Base-by-base conservation (phyloP, 1,139 yeast species). In the Yamadazyma sp. region DNA sequence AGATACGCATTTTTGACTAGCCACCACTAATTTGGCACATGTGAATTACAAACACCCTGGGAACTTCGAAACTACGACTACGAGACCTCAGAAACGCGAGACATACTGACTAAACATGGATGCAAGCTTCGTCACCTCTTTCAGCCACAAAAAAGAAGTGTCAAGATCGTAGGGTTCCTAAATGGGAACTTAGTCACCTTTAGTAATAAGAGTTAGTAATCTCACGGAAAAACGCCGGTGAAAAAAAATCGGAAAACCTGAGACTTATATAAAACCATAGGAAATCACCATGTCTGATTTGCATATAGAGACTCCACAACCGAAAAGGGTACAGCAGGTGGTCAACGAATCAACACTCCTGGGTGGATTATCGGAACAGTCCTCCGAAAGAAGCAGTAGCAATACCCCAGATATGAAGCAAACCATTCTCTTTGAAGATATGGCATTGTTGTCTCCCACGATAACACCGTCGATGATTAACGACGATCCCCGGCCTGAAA, bases 401-500 rank as follows among this genome's bases (percentile, higher is more conserved):
- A 27, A n/a, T 24, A 28, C 31, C 12, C 31, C 31, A 8, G 38
- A 30, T 17, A 30, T 29, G 29, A 37, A 28, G 23, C 20, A 17
- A 17, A 20, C 29, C 8, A 14, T 17, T 9, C 16, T 33, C 17
- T 56, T 57, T 38, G 48, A 53, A 10, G 45, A 62, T 33, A 64
- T 67, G 61, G 62, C 72, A 6, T 54, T 68, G 20, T 53, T 66
- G 15, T 65, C 71, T 9, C 74, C 74, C 2, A 53, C 61, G n/a
- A 50, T 65, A 32, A 63, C 67, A 6, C 69, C 72, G 7, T 44
- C 62, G 3, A 38, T 44, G 33, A 34, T 37, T n/a, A 28, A 28
- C 18, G 24, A 14, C 4, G 36, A 33, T 18, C 14, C 4, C 11
- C 27, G 39, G 3, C 34, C 31, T 7, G 53, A 55, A 8, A 49